A percentile compares a stretch with the other conserved stretches of the same genome.
phyloP scores from a whole-genome alignment of 2,329 filamentous ascomycete genomes.

The Sporothrix protearum region DNA sequence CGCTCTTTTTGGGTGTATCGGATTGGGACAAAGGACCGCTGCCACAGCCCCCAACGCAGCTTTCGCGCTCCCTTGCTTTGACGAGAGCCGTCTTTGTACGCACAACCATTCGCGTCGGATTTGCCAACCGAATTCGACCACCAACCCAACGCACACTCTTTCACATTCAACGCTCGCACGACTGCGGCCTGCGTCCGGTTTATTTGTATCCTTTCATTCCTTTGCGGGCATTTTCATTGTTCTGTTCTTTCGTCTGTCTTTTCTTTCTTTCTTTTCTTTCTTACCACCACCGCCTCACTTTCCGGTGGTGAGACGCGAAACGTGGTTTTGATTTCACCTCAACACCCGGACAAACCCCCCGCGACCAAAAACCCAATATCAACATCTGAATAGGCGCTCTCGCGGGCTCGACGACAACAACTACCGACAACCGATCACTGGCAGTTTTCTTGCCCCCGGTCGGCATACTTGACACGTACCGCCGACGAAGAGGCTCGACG shows the following conservation, averaged over 20 bases:
- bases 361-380: background rate
- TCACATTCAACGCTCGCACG: background rate
- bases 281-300: slow-evolving; percentile 1
- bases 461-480: background rate
- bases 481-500: slow-evolving; percentile 17
- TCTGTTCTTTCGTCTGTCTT: background rate
- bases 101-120: slow-evolving; percentile 17
- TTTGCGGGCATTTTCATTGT: background rate
- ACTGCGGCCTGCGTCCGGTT: background rate
- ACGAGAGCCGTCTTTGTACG: slow-evolving; percentile 1
- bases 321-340: background rate
- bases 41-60: background rate
- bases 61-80: slow-evolving; percentile 17
- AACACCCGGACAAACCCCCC: background rate
- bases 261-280: slow-evolving; percentile 7
- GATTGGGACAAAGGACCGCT: slow-evolving; percentile 13
- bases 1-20: background rate
- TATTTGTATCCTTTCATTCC: slow-evolving; percentile 6
- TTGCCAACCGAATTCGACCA: slow-evolving; percentile 15
- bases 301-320: background rate
- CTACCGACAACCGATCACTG: background rate
- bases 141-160: background rate
- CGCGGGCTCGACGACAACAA: slow-evolving; percentile 10
- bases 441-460: background rate
- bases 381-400: slow-evolving; percentile 6